Evolutionary conservation across 2,329 filamentous ascomycete genomes (phyloP).

Genomic region (Ophiostoma sp.): DNA sequence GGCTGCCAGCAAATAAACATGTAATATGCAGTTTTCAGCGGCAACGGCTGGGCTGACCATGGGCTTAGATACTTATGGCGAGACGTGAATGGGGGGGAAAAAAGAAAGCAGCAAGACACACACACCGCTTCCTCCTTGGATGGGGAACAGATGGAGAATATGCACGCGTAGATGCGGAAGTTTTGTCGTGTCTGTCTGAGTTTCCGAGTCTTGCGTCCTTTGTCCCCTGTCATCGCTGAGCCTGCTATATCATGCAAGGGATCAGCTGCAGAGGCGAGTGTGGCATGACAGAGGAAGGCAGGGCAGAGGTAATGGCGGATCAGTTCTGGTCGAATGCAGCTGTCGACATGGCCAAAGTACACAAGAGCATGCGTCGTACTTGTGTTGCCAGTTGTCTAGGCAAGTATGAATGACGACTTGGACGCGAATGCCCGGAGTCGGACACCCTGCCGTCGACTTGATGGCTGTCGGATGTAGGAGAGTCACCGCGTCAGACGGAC

Average conservation of each 20-base stretch:
- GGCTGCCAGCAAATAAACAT: neutral
- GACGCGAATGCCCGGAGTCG: neutral
- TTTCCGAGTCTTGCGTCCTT: neutral
- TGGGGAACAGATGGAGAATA: neutral
- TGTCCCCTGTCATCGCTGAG: neutral
- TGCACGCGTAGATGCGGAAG: conserved; percentile 5
- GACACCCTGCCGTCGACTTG: neutral
- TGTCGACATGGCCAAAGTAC: neutral
- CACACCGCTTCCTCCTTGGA: conserved; percentile 1
- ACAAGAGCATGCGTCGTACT: neutral
- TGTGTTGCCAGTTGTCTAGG: conserved; percentile 1
- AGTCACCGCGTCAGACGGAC: too few species aligned
- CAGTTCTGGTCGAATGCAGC: neutral
- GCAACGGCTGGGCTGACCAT: too few species aligned
- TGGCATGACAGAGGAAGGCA: neutral
- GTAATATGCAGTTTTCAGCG: neutral
- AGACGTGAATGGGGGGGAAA: neutral
- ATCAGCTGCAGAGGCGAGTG: neutral
- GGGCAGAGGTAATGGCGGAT: neutral
- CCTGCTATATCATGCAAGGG: neutral
- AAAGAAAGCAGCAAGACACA: neutral
- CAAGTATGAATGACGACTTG: neutral
- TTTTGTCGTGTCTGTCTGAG: neutral
- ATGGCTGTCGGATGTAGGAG: neutral
- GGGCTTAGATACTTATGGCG: too few species aligned